Evolutionary conservation across 2,329 filamentous ascomycete genomes (phyloP).

Genomic region (Scedosporium aurantiacum): DNA sequence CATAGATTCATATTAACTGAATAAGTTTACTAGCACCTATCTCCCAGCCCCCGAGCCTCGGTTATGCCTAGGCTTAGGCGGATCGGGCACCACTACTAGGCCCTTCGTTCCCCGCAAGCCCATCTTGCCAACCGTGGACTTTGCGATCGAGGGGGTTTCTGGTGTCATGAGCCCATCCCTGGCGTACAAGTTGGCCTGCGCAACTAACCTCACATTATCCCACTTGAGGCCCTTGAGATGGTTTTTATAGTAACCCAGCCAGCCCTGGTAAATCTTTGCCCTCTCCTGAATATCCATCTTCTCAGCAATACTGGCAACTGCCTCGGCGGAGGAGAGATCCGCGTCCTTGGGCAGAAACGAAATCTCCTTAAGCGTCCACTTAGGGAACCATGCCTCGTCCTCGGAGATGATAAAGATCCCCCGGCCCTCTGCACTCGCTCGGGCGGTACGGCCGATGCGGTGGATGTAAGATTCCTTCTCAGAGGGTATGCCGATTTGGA

Average conservation of each 20-base stretch:
- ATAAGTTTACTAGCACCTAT: too few species aligned
- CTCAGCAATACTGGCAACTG: constrained; percentile 27
- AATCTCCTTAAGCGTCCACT: constrained; percentile 41
- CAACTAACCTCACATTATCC: constrained; percentile 33
- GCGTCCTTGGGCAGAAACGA: constrained; percentile 34
- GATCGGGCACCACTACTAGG: constrained; percentile 32
- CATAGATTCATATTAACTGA: too few species aligned
- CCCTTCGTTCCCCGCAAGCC: constrained; percentile 41
- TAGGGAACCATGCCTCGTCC: constrained; percentile 38
- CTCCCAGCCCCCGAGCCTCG: too few species aligned
- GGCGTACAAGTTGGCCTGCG: constrained; percentile 39
- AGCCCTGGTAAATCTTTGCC: constrained; percentile 42
- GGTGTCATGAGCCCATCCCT: constrained; percentile 32
- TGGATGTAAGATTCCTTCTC: constrained; percentile 57
- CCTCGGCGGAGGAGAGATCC: constrained; percentile 29
- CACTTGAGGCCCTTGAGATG: constrained; percentile 33
- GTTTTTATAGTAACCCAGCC: constrained; percentile 45
- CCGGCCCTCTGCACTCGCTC: constrained; percentile 51
- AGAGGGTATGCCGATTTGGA: constrained; percentile 49
- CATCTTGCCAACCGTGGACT: constrained; percentile 44
- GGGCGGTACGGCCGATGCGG: constrained; percentile 55
- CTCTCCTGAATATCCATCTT: constrained; percentile 33
- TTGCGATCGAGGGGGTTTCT: constrained; percentile 35
- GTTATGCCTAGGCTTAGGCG: constrained; percentile 17
- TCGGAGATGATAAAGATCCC: constrained; percentile 48